phyloP scores from a whole-genome alignment of 2,329 filamentous ascomycete species.

The Magnaporthiopsis incrustans region DNA sequence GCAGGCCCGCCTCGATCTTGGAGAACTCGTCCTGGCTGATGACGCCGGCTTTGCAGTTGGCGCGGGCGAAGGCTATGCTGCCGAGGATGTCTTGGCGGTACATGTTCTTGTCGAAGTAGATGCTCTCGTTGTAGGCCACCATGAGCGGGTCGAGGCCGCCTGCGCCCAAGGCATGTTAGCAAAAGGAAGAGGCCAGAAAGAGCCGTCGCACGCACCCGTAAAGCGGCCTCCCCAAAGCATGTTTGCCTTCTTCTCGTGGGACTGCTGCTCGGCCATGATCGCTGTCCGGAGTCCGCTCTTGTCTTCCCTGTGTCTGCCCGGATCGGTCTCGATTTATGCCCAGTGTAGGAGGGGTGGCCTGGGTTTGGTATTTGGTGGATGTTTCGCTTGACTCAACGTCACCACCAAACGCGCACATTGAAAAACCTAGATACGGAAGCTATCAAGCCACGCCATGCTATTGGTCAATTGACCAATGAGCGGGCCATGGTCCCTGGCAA shows the following conservation, averaged over 20 bases:
- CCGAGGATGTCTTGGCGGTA: slow-evolving; percentile 76
- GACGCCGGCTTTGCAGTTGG: slow-evolving; percentile 69
- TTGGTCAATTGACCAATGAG: background rate
- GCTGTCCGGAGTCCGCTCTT: slow-evolving; percentile 9
- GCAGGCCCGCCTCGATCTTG: slow-evolving; percentile 65
- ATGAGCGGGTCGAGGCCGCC: slow-evolving; percentile 80
- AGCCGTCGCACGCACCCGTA: slow-evolving; percentile 28
- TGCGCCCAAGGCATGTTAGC: slow-evolving; percentile 22
- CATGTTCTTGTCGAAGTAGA: slow-evolving; percentile 70
- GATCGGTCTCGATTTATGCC: background rate
- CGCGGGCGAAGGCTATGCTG: slow-evolving; percentile 72
- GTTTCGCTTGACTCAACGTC: background rate
- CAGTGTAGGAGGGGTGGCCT: background rate
- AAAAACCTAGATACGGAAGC: background rate
- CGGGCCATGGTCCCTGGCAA: no score
- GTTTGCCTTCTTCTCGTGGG: slow-evolving; percentile 29
- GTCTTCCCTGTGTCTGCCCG: background rate
- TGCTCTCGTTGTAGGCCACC: slow-evolving; percentile 75
- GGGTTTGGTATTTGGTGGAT: background rate
- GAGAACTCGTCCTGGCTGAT: slow-evolving; percentile 65
- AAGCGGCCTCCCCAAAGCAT: slow-evolving; percentile 41
- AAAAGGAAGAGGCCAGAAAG: background rate
- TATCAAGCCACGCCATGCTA: background rate
- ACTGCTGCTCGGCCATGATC: slow-evolving; percentile 21
- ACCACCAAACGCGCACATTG: background rate